Evolutionary conservation across 1,284 basidiomycete genomes (phyloP).

Genomic region (Ustilago esculenta): DNA sequence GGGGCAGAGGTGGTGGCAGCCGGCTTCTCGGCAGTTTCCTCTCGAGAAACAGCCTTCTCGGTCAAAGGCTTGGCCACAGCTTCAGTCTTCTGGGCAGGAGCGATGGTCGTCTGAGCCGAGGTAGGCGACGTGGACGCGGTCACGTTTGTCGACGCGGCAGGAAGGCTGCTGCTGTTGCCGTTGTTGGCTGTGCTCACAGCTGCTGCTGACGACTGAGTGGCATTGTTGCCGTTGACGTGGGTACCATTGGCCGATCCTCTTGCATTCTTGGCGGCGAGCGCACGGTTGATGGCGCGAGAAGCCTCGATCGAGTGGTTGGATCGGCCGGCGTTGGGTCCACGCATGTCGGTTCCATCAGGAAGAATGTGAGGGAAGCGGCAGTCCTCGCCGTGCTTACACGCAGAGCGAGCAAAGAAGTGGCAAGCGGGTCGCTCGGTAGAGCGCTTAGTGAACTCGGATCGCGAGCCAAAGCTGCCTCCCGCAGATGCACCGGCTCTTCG

Average conservation of each 20-base stretch:
- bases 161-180: constrained; percentile 10
- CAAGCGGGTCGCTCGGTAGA: constrained; percentile 60
- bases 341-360: constrained; percentile 63
- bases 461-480: constrained; percentile 36
- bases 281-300: constrained; percentile 42
- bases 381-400: constrained; percentile 63
- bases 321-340: constrained; percentile 47
- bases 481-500: constrained; percentile 37
- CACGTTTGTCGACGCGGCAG: constrained; percentile 19
- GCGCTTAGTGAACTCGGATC: constrained; percentile 45
- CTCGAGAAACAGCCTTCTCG: constrained; percentile 16
- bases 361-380: constrained; percentile 66
- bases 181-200: constrained; percentile 6
- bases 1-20: constrained; percentile 4
- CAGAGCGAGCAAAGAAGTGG: constrained; percentile 61
- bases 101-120: constrained; percentile 37
- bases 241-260: constrained; percentile 14
- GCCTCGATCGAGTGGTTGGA: constrained; percentile 46
- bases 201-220: constrained; percentile 15
- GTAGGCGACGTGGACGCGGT: constrained; percentile 37
- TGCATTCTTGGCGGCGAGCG: constrained; percentile 38
- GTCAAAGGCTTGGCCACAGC: constrained; percentile 12
- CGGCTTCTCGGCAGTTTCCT: constrained; percentile 15
- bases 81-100: constrained; percentile 11
- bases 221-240: constrained; percentile 7